Evolutionary conservation across 2,329 filamentous ascomycete genomes (phyloP), one percentile per base, ranked within the genome.

Genomic region (Calonectria naviculata): DNA sequence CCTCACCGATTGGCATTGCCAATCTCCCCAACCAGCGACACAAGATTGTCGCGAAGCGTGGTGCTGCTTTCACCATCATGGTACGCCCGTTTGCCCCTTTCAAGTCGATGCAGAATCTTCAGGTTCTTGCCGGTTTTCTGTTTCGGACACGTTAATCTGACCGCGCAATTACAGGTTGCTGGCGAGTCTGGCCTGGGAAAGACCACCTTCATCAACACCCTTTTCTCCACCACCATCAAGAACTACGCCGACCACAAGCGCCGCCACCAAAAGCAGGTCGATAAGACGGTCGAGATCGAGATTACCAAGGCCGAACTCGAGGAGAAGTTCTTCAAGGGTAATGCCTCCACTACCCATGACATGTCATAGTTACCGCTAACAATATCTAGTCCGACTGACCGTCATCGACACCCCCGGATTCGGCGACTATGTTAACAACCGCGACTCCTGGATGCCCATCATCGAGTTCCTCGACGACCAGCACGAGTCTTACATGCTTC

Each of bases 311-410:
- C 97, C 71, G 97, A 99, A 89, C 89, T 99, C 75, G 97, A 99
- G 88, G 97, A 99, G 93, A 99, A 99, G 89, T 99, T 99, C 90
- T 99, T 99, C 93, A 99, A 99, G 91, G 96, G 96, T 98, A 88
- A 68, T 52, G 31, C 70, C 34, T 65, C 56, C n/a, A 42, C 65
- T 64, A 15, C 21, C 62, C 68, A 69, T 68, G 26, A 28, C 64
- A 24, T 65, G 24, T 41, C 52, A n/a, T 58, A 42, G 44, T 63
- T 61, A 44, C 52, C 63, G 70, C 76, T 78, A 74, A 79, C 72
- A 52, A 17, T 65, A 56, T 71, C 65, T 82, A 98, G 97, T 99
- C 84, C 97, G 97, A 83, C 88, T 99, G 82, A 99, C 97, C 76
- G 97, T 99, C 81, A 99, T 99, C 84, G 97, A 99, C 85, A 99